Conservation (phyloP, 305 asterid genomes). For the Fraxinus floribunda region DNA sequence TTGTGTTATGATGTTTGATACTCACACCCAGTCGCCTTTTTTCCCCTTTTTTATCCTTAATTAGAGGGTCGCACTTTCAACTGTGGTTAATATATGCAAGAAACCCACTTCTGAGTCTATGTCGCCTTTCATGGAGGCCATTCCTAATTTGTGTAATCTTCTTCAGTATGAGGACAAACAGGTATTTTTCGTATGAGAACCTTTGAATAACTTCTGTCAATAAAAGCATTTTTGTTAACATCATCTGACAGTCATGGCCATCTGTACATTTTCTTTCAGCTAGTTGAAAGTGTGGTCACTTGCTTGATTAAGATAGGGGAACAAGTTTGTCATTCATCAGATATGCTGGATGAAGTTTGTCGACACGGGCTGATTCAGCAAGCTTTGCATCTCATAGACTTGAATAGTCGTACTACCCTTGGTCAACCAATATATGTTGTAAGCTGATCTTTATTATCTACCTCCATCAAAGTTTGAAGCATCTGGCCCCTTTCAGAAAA, state of each 20-base stretch:
- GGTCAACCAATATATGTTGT: slow-evolving; percentile 65
- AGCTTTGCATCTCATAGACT: slow-evolving; percentile 65
- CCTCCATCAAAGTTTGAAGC: slow-evolving; percentile 13
- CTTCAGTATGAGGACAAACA: slow-evolving; percentile 88
- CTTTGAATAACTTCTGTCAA: slow-evolving; percentile 4
- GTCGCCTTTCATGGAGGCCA: slow-evolving; percentile 81
- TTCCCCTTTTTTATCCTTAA: slow-evolving; percentile 19
- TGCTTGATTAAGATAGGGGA: slow-evolving; percentile 86
- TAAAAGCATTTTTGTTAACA: slow-evolving; percentile 9
- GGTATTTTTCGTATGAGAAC: slow-evolving; percentile 42
- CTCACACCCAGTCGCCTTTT: slow-evolving; percentile 18
- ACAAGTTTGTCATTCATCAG: slow-evolving; percentile 53
- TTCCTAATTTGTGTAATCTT: slow-evolving; percentile 89
- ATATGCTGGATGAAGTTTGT: slow-evolving; percentile 81
- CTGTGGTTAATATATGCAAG: slow-evolving; percentile 82
- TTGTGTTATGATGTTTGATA: slow-evolving; percentile 23
- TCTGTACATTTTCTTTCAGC: slow-evolving; percentile 41
- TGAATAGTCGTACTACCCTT: slow-evolving; percentile 70
- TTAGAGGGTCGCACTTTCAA: slow-evolving; percentile 93
- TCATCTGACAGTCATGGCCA: slow-evolving; percentile 15
- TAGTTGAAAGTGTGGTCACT: slow-evolving; percentile 86
- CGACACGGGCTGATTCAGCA: slow-evolving; percentile 79
- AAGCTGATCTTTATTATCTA: slow-evolving; percentile 35
- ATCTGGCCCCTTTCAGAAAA: neutral
- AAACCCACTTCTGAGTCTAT: slow-evolving; percentile 71